Base-by-base conservation (phyloP, 306 rosid genomes). In the Cicer cuneatum region DNA sequence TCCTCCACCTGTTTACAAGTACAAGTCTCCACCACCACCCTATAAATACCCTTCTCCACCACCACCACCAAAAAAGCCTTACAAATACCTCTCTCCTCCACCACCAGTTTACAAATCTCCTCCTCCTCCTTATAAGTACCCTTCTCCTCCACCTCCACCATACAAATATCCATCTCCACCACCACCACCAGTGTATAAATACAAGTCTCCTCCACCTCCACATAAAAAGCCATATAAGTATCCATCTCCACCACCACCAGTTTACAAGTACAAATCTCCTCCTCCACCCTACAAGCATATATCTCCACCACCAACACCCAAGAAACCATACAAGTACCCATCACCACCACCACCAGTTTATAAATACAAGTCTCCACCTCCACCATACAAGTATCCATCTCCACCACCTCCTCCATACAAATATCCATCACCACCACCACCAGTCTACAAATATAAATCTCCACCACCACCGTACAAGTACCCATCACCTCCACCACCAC, bases 81-180 rank as follows among this genome's bases (percentile, higher is more conserved):
- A 33, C n/a, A 38, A 73, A 6, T 45, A 67, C 12, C 18, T 16
- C 2, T 64, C 71, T 1, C 68, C 68, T 0, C 68, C 68, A 8
- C 68, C 68, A 2, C 68, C 47, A 5, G 72, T 24, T 0, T 72
- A 71, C 61, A 43, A n/a, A 1, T 51, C 77, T 7, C 75, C 80
- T 0, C 78, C 78, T 1, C 58, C 39, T 2, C 77, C 65, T 9
- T 65, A 65, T 12, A 42, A 41, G 0, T 71, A 40, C 18, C 56
- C 8, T 0, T 53, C 21, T 8, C 76, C 79, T 4, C 75, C 60
- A 10, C 82, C 87, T 2, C 87, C 86, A 2, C 40, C 54, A 3
- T 70, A 49, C 1, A 52, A 52, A 5, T 49, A 47, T 5, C 13
- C 39, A 35, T 39, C 71, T 6, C 71, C 59, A 1, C 78, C 61